These are phyloP conservation scores for Synchytrium microbalum DNA, from an alignment of 371 early-diverging fungal genomes.

Conservation along the genomic window DNA sequence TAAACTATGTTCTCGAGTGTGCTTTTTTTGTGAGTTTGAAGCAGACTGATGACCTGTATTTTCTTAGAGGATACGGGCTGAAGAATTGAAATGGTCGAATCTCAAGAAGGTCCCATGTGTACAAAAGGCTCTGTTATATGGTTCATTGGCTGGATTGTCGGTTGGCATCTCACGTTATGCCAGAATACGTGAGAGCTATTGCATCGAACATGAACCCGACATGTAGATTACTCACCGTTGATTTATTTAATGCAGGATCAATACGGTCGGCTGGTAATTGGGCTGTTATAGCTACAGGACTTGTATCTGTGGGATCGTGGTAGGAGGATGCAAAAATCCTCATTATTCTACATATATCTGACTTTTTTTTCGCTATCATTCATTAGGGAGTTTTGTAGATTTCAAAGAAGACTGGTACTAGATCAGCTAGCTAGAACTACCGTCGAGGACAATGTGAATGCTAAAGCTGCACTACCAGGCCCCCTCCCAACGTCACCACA, in stretches of 20 bases:
- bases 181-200: neutral
- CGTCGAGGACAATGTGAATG: no score
- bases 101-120: neutral
- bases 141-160: neutral
- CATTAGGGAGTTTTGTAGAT: constrained; percentile 12
- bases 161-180: neutral
- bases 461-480: no score
- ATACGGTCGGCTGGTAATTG: neutral
- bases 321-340: neutral
- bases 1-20: no score
- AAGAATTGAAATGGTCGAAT: neutral
- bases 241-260: neutral
- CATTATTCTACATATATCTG: neutral
- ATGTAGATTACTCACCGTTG: neutral
- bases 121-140: constrained; percentile 1
- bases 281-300: neutral
- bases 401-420: constrained; percentile 6
- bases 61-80: no score
- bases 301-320: constrained; percentile 1
- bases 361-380: constrained; percentile 1
- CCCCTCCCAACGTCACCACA: no score
- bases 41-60: no score
- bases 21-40: no score
- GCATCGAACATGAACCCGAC: neutral
- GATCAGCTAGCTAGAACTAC: no score